A percentile compares a stretch with the other conserved stretches of the same genome.
Evolutionary conservation across 192 early-diverging fungal species (phyloP).

Genomic region (Cetraspora pellucida): DNA sequence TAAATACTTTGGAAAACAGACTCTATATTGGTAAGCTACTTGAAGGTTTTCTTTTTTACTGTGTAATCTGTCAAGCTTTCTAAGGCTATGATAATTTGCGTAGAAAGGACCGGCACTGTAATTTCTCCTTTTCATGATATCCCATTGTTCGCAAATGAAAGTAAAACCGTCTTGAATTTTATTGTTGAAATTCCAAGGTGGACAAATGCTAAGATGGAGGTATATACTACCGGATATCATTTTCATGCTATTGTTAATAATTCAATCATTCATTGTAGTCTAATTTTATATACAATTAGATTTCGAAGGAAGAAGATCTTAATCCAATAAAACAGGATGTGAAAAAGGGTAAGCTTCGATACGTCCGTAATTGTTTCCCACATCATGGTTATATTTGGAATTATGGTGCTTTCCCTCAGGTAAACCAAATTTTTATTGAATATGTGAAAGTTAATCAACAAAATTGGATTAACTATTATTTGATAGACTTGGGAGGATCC

Average conservation of each 20-base stretch:
- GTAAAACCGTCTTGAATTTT: conserved; percentile 95
- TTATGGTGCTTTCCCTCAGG: conserved; percentile 98
- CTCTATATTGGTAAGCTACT: conserved; percentile 77
- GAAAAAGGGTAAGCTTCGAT: conserved; percentile 99
- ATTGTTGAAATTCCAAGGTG: conserved; percentile 98
- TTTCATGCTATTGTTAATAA: neutral
- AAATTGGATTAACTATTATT: neutral
- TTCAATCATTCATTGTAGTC: neutral
- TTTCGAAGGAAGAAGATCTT: conserved; percentile 92
- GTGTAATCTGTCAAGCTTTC: neutral
- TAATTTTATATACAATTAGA: conserved; percentile 48
- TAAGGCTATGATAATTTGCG: conserved; percentile 30
- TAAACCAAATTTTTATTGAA: conserved; percentile 34
- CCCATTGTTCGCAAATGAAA: conserved; percentile 89
- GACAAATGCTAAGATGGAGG: conserved; percentile 98
- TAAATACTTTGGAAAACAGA: conserved; percentile 88
- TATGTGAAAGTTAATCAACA: too few species aligned
- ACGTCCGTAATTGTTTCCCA: conserved; percentile 98
- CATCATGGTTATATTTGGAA: conserved; percentile 99
- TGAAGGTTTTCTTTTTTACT: neutral
- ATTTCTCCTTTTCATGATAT: conserved; percentile 98
- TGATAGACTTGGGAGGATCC: conserved; percentile 97
- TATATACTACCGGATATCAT: conserved; percentile 28
- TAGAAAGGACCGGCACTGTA: conserved; percentile 81
- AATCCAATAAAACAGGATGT: conserved; percentile 99